Conservation (phyloP, 305 asterid genomes). For the Rubia peregrina region DNA sequence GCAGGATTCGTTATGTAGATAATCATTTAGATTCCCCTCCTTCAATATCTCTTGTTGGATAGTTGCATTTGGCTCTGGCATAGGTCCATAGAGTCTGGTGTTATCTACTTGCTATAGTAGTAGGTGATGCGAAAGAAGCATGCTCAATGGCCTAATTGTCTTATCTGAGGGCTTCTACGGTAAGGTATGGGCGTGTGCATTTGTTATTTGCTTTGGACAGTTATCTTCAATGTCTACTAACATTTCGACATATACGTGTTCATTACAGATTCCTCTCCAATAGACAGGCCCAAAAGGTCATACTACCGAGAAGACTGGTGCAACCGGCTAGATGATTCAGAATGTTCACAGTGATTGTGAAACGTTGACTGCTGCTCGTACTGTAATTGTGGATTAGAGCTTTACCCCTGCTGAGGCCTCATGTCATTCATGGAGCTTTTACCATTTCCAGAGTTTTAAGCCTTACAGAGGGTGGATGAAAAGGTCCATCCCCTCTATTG, state of each 20-base stretch:
- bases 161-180: neutral
- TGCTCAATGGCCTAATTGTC: neutral
- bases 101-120: neutral
- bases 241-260: conserved; percentile 1
- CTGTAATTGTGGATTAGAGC: neutral
- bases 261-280: neutral
- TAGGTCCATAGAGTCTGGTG: neutral
- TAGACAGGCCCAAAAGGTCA: neutral
- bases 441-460: neutral
- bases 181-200: neutral
- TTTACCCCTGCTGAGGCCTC: neutral
- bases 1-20: conserved; percentile 8
- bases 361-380: neutral
- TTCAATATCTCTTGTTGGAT: conserved; percentile 1
- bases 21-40: neutral
- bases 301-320: neutral
- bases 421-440: neutral
- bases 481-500: neutral
- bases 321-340: neutral
- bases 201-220: neutral
- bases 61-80: neutral
- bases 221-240: neutral
- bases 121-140: neutral
- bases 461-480: neutral
- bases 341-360: neutral